Conservation (phyloP, 495 filamentous ascomycete genomes). For the Articulospora tetracladia region DNA sequence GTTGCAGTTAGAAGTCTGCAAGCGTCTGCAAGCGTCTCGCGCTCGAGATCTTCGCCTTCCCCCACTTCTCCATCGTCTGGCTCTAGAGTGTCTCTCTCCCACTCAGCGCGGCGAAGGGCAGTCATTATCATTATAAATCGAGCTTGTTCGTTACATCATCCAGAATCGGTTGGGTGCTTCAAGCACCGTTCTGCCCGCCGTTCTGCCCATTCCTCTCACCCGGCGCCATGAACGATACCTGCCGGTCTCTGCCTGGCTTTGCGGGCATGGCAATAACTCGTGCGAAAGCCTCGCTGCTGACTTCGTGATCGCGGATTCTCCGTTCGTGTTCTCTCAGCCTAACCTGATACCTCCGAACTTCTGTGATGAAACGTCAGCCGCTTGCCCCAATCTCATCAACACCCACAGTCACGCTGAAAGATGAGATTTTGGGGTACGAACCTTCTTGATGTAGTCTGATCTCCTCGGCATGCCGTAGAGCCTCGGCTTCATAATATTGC, state of each 20-base stretch:
- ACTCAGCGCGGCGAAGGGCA: no score
- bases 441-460: constrained; percentile 18
- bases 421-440: constrained; percentile 2
- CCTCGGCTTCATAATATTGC: constrained; percentile 28
- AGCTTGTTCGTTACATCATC: background rate
- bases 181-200: background rate
- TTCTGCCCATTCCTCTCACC: background rate
- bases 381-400: background rate
- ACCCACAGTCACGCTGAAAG: background rate
- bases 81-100: no score
- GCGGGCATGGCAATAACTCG: constrained; percentile 25
- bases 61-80: no score
- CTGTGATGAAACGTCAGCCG: constrained; percentile 1
- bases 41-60: no score
- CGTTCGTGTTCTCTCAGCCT: constrained; percentile 19
- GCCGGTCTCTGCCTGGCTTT: constrained; percentile 19
- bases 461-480: constrained; percentile 41
- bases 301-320: constrained; percentile 22
- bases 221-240: constrained; percentile 14
- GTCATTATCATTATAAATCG: background rate
- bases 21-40: no score
- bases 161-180: background rate
- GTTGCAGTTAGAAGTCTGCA: no score
- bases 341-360: constrained; percentile 21
- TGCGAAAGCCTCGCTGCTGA: constrained; percentile 21